Conservation (phyloP, 192 early-diverging fungal genomes). For the Chytriomyces sp. region DNA sequence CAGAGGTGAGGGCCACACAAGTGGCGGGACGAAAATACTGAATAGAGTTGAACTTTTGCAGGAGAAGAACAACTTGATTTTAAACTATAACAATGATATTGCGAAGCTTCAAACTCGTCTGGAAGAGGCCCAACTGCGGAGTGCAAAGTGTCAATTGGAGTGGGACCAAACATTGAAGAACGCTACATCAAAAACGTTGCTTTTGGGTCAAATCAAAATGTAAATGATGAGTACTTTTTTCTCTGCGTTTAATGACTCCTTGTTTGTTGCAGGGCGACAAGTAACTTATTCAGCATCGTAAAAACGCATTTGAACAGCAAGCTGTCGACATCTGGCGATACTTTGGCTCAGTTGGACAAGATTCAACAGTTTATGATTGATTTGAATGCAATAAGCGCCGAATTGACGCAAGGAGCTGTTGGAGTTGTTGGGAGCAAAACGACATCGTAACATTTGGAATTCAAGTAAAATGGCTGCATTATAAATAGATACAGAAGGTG, state of each 20-base stretch:
- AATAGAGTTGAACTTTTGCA: slow-evolving; percentile 30
- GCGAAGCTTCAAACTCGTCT: slow-evolving; percentile 61
- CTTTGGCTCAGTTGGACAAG: slow-evolving; percentile 58
- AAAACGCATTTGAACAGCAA: slow-evolving; percentile 61
- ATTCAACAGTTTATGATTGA: slow-evolving; percentile 52
- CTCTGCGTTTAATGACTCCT: background rate
- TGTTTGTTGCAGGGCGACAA: slow-evolving; percentile 50
- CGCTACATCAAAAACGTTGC: slow-evolving; percentile 56
- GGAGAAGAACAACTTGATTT: slow-evolving; percentile 64
- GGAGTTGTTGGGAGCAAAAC: too few species aligned
- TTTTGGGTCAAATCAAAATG: slow-evolving; percentile 67
- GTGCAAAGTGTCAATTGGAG: slow-evolving; percentile 53
- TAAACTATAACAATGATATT: slow-evolving; percentile 67
- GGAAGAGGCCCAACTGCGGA: slow-evolving; percentile 52
- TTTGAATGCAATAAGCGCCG: slow-evolving; percentile 22
- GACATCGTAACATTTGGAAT: background rate
- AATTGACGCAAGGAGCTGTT: slow-evolving; percentile 11
- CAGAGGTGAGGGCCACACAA: slow-evolving; percentile 45
- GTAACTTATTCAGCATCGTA: slow-evolving; percentile 62
- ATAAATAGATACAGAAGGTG: background rate
- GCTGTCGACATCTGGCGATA: slow-evolving; percentile 45
- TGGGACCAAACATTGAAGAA: slow-evolving; percentile 57
- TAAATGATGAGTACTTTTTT: slow-evolving; percentile 14
- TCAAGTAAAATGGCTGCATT: too few species aligned
- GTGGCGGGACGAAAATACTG: background rate